These are phyloP conservation scores for Sporothrix luriei DNA, from an alignment of 2,329 filamentous ascomycete species.

Conservation along the genomic window DNA sequence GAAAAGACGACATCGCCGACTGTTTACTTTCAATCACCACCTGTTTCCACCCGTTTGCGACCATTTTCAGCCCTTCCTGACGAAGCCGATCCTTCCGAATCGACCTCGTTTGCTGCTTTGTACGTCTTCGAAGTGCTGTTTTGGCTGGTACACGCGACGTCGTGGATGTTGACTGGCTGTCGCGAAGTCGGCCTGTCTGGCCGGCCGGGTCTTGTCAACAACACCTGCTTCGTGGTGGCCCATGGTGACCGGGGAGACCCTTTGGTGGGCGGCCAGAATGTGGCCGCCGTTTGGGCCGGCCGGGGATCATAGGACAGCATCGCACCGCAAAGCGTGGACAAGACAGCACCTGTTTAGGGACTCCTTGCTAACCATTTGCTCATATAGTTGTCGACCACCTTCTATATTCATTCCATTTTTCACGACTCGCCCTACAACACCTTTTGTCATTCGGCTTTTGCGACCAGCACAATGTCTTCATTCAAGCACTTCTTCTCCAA, in stretches of 20 bases:
- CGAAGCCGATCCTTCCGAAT: constrained; percentile 29
- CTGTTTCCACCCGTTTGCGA: constrained; percentile 5
- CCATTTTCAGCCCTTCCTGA: constrained; percentile 36
- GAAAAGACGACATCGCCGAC: constrained; percentile 5
- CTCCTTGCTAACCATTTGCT: neutral
- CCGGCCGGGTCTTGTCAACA: constrained; percentile 3
- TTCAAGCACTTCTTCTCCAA: constrained; percentile 47
- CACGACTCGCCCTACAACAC: neutral
- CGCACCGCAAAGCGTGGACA: neutral
- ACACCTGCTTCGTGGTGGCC: neutral
- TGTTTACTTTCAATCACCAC: neutral
- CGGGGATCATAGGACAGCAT: neutral
- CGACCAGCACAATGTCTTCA: constrained; percentile 43
- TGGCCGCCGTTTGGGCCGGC: constrained; percentile 3
- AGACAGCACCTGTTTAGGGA: neutral
- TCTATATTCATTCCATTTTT: neutral
- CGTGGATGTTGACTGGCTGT: constrained; percentile 20
- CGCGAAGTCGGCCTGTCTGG: neutral
- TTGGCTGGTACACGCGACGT: neutral
- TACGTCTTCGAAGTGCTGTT: neutral
- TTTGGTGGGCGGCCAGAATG: neutral
- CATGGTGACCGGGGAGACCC: neutral
- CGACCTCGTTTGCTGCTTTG: constrained; percentile 15
- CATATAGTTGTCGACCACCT: constrained; percentile 3
- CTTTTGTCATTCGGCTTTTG: neutral